Percentiles rank a stretch among this genome's conserved stretches.
Evolutionary conservation across 495 filamentous ascomycete species (phyloP).

Genomic region (Podospora fimiseda): DNA sequence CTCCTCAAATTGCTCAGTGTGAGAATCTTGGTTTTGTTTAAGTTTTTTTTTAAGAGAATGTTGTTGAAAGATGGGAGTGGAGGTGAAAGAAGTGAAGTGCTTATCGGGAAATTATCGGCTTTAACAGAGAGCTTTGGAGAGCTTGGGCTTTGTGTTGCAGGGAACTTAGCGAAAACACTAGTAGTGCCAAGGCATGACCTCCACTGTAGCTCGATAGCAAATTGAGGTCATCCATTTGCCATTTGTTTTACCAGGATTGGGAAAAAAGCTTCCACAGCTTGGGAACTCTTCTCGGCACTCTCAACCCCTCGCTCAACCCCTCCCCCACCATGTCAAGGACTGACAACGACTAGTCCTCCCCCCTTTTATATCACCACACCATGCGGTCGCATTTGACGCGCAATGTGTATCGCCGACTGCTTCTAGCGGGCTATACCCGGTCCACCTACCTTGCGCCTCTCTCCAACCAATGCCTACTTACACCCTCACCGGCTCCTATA

Average conservation of each 20-base stretch:
- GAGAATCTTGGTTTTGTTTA: too few relatives aligned
- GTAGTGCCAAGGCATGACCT: background rate
- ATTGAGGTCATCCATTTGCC: slow-evolving; percentile 24
- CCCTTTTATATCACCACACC: slow-evolving; percentile 23
- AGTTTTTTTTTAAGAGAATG: background rate
- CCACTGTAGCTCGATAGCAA: slow-evolving; percentile 16
- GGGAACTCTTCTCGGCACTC: slow-evolving; percentile 3
- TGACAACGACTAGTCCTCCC: slow-evolving; percentile 18
- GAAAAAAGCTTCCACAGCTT: slow-evolving; percentile 2
- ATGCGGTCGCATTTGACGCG: slow-evolving; percentile 84
- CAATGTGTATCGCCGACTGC: slow-evolving; percentile 63
- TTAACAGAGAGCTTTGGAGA: background rate
- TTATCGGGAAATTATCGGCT: background rate
- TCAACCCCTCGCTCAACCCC: slow-evolving; percentile 15
- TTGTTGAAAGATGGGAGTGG: background rate
- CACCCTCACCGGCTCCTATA: slow-evolving; percentile 18
- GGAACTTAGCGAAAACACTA: background rate
- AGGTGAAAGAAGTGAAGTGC: background rate
- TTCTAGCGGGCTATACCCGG: slow-evolving; percentile 48
- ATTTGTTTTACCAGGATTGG: background rate
- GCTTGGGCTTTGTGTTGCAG: background rate
- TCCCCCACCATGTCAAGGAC: slow-evolving; percentile 22
- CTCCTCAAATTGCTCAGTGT: too few relatives aligned
- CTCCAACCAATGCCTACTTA: background rate
- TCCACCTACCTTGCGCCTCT: slow-evolving; percentile 3